phyloP scores from a whole-genome alignment of 2,329 filamentous ascomycete genomes.

The Onygenales sp. region DNA sequence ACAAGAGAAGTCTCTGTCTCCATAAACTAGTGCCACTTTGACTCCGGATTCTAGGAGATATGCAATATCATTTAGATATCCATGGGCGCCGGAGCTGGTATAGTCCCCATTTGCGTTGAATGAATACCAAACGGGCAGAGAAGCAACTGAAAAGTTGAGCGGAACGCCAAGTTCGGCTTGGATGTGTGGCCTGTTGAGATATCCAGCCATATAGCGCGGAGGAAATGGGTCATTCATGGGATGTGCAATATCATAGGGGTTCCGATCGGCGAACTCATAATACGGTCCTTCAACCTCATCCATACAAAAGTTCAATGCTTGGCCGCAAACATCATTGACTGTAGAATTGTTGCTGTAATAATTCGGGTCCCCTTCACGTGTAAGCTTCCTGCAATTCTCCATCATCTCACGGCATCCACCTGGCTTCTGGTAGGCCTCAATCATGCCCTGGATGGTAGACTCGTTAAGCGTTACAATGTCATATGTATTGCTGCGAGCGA shows the following conservation, averaged over 20 bases:
- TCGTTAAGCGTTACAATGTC: slow-evolving; percentile 45
- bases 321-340: slow-evolving; percentile 36
- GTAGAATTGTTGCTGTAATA: slow-evolving; percentile 36
- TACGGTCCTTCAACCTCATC: slow-evolving; percentile 36
- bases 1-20: slow-evolving; percentile 47
- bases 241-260: slow-evolving; percentile 50
- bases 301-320: slow-evolving; percentile 36
- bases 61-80: slow-evolving; percentile 17
- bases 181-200: slow-evolving; percentile 52
- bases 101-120: slow-evolving; percentile 40
- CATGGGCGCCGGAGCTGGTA: slow-evolving; percentile 44
- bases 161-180: slow-evolving; percentile 53
- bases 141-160: slow-evolving; percentile 47
- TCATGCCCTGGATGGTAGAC: slow-evolving; percentile 1
- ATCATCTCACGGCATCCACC: slow-evolving; percentile 48
- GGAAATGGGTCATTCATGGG: slow-evolving; percentile 42
- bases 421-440: slow-evolving; percentile 28
- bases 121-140: slow-evolving; percentile 36
- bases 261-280: slow-evolving; percentile 29
- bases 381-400: slow-evolving; percentile 40
- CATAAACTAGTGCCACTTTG: slow-evolving; percentile 49
- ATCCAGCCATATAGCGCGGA: slow-evolving; percentile 44
- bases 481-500: slow-evolving; percentile 44
- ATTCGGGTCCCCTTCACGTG: slow-evolving; percentile 39
- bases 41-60: slow-evolving; percentile 49